Evolutionary conservation across 163 green algal genomes (phyloP).

Genomic region (Prototheca stagnorum): DNA sequence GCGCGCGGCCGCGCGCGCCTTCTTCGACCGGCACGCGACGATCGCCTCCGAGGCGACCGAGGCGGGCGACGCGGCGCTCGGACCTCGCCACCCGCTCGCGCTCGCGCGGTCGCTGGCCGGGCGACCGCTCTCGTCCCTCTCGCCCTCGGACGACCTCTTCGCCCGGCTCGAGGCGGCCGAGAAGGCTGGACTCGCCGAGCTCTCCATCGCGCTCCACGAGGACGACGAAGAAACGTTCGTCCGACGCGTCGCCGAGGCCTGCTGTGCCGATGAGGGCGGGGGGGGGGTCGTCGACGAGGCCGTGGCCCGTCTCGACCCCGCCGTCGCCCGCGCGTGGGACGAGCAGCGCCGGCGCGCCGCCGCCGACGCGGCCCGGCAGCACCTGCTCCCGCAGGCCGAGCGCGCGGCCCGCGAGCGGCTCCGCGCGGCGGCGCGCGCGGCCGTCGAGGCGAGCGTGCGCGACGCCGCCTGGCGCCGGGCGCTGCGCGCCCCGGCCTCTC

Average conservation of each 20-base stretch:
- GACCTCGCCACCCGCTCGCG: conserved; percentile 55
- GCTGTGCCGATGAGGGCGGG: too few relatives aligned
- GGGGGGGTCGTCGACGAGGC: too few relatives aligned
- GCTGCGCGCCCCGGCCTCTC: too few relatives aligned
- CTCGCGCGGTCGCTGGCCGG: conserved; percentile 40
- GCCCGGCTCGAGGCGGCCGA: conserved; percentile 37
- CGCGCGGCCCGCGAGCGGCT: too few relatives aligned
- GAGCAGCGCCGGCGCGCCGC: conserved; percentile 37
- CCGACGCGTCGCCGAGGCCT: too few relatives aligned
- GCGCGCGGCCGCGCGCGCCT: conserved; percentile 19
- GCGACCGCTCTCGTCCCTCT: conserved; percentile 46
- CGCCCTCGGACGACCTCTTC: conserved; percentile 37
- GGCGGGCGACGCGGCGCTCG: conserved; percentile 32
- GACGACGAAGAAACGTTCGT: too few relatives aligned
- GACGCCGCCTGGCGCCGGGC: too few relatives aligned
- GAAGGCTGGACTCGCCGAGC: conserved; percentile 41
- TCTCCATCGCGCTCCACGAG: conserved; percentile 1
- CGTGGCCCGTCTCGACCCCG: conserved; percentile 15
- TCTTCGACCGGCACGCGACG: conserved; percentile 8
- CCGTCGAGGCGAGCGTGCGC: too few relatives aligned
- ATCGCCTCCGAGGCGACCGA: conserved; percentile 39
- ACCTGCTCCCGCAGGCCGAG: conserved; percentile 37
- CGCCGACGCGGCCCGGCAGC: conserved; percentile 24
- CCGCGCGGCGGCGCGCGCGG: too few relatives aligned
- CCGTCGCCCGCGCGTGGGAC: conserved; percentile 46